Evolutionary conservation across 2,329 filamentous ascomycete genomes (phyloP), one percentile per base, ranked within the genome.

Genomic region (Botrytis byssoidea): DNA sequence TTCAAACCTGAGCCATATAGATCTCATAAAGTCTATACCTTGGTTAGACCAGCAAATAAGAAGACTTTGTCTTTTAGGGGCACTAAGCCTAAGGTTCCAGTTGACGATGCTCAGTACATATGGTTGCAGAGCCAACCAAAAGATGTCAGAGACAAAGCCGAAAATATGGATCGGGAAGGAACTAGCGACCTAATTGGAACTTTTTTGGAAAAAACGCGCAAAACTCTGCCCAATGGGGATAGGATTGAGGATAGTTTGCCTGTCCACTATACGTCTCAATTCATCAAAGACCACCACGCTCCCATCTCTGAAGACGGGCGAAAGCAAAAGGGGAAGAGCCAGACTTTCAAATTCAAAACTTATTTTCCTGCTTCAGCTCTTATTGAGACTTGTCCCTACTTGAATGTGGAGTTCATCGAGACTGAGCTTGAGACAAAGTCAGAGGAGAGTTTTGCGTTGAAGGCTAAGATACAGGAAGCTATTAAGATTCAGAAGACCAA

Each of bases 91-190:
- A 57, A 0, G n/a, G n/a, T 67, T 10, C 46, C 65, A 25, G 10
- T 35, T 55, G 32, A 2, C n/a, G 8, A 37, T 12, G 65, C 65
- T 35, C 46, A 67, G 51, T 5, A 10, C 8, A 0, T 37, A 20
- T 67, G 46, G 32, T 16, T 67, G 10, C 29, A 37, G 22, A 18
- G 18, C 9, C 65, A 55, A 37, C 32, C 65, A 20, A 3, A n/a
- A n/a, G 3, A 3, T 10, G 25, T 40, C 3, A 37, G 37, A 16
- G 5, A 40, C 1, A 3, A 20, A 1, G 22, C 6, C 9, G 2
- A 2, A 22, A 4, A 10, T 0, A 0, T 2, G 9, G 40, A 44
- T 12, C 3, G 3, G 12, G 9, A 14, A 0, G 40, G 37, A 32
- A 10, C 3, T 10, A 25, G 40, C n/a, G 8, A 5, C 25, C 18